phyloP scores from a whole-genome alignment of 1,139 yeast species.

The Yamadazyma blattariae region DNA sequence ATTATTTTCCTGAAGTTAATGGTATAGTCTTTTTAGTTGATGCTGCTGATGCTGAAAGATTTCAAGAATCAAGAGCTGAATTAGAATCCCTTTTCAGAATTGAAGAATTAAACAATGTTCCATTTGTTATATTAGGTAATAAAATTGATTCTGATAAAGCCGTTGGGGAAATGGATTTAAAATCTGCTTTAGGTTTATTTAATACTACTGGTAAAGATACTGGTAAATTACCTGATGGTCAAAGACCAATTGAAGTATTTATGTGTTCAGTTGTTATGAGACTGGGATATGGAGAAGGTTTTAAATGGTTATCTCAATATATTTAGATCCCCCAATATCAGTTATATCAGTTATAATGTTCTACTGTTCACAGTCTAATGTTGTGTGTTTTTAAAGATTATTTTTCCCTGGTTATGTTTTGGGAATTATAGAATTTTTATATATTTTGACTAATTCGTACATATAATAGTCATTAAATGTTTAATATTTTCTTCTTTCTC shows the following conservation, averaged over 20 bases:
- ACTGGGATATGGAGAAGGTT: conserved; percentile 94
- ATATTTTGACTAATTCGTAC: no score
- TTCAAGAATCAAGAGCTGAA: conserved; percentile 92
- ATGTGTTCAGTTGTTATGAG: conserved; percentile 98
- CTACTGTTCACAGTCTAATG: no score
- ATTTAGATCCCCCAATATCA: no score
- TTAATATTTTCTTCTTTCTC: no score
- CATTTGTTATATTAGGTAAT: conserved; percentile 92
- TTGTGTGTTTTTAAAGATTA: no score
- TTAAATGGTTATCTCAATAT: conserved; percentile 94
- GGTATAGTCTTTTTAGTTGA: conserved; percentile 97
- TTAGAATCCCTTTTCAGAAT: conserved; percentile 88
- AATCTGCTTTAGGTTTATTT: conserved; percentile 84
- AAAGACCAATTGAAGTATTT: conserved; percentile 91
- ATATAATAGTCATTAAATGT: no score
- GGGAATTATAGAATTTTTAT: no score
- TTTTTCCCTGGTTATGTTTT: no score
- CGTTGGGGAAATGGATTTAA: conserved; percentile 91
- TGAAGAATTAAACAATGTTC: conserved; percentile 86
- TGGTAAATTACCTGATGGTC: conserved; percentile 67
- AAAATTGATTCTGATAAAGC: conserved; percentile 94
- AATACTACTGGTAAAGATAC: conserved; percentile 82
- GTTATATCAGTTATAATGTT: no score
- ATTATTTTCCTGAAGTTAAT: conserved; percentile 97
- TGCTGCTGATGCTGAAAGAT: conserved; percentile 95